A percentile compares a stretch with the other conserved stretches of the same genome.
These are phyloP conservation scores for Bryoerythrophyllum caledonicum DNA, from an alignment of 225 moss, liverwort and hornwort genomes.

Conservation along the genomic window DNA sequence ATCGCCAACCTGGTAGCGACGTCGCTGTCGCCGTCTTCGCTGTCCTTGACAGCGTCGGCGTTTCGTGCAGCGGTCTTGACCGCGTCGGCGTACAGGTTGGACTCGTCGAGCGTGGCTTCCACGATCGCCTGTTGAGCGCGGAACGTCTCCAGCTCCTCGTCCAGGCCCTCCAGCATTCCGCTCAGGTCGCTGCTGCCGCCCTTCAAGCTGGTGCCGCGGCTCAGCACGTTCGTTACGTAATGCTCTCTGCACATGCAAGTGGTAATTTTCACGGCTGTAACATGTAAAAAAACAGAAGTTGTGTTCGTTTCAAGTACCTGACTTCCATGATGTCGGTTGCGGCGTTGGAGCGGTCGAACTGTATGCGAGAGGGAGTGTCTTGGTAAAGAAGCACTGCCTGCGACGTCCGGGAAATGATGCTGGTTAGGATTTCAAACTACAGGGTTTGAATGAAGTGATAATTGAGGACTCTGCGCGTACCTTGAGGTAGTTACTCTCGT, in stretches of 20 bases:
- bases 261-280: neutral
- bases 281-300: too few relatives aligned
- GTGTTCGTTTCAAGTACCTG: slow-evolving; percentile 23
- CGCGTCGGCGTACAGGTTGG: slow-evolving; percentile 17
- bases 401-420: neutral
- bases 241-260: slow-evolving; percentile 36
- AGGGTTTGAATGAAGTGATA: too few relatives aligned
- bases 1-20: neutral
- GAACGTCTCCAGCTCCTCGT: slow-evolving; percentile 32
- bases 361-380: slow-evolving; percentile 44
- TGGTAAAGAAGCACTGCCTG: slow-evolving; percentile 56
- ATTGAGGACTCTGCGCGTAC: slow-evolving; percentile 13
- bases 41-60: neutral
- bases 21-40: neutral
- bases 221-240: slow-evolving; percentile 36
- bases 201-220: slow-evolving; percentile 34
- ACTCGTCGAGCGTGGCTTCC: slow-evolving; percentile 33
- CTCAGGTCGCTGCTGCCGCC: slow-evolving; percentile 20
- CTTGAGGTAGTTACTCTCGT: slow-evolving; percentile 57
- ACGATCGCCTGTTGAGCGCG: slow-evolving; percentile 30
- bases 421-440: neutral
- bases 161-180: slow-evolving; percentile 42
- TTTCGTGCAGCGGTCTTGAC: neutral
- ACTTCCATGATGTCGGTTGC: slow-evolving; percentile 57
- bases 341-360: slow-evolving; percentile 40